Evolutionary conservation across 768 basidiomycete species (phyloP), one percentile per base, ranked within the genome.

Genomic region (Boletus insuetus): DNA sequence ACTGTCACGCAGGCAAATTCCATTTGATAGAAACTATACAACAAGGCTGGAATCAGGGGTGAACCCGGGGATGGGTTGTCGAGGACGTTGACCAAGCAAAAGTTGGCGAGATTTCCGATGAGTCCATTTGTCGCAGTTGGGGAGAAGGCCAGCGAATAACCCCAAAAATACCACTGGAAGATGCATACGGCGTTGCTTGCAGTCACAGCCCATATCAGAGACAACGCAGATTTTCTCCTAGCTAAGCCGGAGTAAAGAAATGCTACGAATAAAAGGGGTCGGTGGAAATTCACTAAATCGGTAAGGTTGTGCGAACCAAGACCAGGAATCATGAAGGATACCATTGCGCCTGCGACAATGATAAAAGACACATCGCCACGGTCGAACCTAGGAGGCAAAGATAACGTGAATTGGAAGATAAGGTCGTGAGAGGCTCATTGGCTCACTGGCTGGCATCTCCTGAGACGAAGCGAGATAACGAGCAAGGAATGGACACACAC

Each of bases 11-110:
- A 87, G 20, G 85, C 88, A 66, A 90, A 92, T 72, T 89, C 88
- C 86, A 89, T 87, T 67, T 91, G 89, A 76, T 89, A 94, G 72
- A 93, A 87, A 62, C 82, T 84, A 75, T 90, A 95, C 31, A 95
- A 77, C 46, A 94, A 75, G 52, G 85, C 85, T 10, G 94, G 94
- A 53, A 95, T 83, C 40, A 91, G 79, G 39, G 86, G 84, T 0
- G 89, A 89, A 14, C 89, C 93, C 13, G 88, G 86, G 11, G 89
- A 89, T 0, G 89, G 86, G 14, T 82, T 74, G 29, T 73, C 85
- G 54, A 88, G 78, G 29, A 94, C 92, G 54, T 84, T 76, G 51
- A 81, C 77, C 41, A 95, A 75, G 20, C 88, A 91, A 62, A 94
- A 89, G 72, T 91, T 83, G 37, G 76, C 76, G 22, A 97, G 82